phyloP scores from a whole-genome alignment of 345 rosid genomes.

The Pelargonium nanum region DNA sequence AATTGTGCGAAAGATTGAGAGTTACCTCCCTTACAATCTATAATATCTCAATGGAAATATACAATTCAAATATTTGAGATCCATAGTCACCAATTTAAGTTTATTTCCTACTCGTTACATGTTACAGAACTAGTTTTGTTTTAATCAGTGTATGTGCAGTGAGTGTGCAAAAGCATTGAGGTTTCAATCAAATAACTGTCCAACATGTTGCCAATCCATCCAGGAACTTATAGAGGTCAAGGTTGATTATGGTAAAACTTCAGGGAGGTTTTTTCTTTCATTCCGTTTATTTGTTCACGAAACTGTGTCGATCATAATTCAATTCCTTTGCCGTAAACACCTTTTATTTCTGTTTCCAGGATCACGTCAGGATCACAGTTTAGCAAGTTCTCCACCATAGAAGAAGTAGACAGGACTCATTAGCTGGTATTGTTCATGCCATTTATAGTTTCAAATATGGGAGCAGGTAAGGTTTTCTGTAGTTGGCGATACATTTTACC shows the following conservation, averaged over 20 bases:
- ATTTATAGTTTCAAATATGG: not conserved
- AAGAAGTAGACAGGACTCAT: no score
- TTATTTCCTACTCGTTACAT: no score
- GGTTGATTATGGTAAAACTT: constrained; percentile 14
- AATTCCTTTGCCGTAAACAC: not conserved
- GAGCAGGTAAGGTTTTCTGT: not conserved
- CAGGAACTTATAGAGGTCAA: constrained; percentile 26
- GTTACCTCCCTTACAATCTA: no score
- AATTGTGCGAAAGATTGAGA: no score
- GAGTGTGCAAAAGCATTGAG: constrained; percentile 26
- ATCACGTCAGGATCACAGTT: not conserved
- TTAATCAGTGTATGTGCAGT: constrained; percentile 24
- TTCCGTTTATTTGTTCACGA: no score
- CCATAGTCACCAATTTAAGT: no score
- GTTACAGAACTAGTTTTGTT: not conserved
- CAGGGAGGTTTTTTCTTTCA: not conserved
- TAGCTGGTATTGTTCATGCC: not conserved
- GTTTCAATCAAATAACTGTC: constrained; percentile 23
- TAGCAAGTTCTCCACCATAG: no score
- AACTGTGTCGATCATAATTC: no score
- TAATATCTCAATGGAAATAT: no score
- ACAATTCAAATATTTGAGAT: no score
- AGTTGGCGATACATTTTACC: no score
- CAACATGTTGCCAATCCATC: constrained; percentile 26
- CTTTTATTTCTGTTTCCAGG: not conserved